Evolutionary conservation across 2,329 filamentous ascomycete genomes (phyloP), one percentile per base, ranked within the genome.

Genomic region (Calonectria pauciramosa): DNA sequence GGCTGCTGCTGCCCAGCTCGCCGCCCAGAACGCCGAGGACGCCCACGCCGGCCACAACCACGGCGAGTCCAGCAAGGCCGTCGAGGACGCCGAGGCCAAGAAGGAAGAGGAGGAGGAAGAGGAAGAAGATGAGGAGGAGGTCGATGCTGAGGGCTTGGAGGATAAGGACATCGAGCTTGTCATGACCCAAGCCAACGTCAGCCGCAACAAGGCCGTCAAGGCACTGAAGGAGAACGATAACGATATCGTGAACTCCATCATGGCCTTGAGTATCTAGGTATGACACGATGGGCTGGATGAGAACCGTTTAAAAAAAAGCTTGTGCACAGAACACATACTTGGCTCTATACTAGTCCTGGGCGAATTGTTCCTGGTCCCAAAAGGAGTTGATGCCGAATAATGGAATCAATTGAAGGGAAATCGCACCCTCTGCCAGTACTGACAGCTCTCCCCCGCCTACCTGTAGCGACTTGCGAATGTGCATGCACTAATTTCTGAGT

Each of bases 191-290:
- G 97, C 97, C 82, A 97, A 91, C 84, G 97, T 99, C 83, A 98
- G 95, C 82, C 93, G 97, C 87, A 98, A 98, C 90, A 99, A 99
- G 93, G 97, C 97, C 76, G 93, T 99, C 90, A 99, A 99, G 90
- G 97, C 97, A 72, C 91, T 99, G 85, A 96, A 96, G 91, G 97
- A 99, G 91, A 99, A 99, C 86, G 96, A 99, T 89, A 98, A 99
- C 85, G 97, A 99, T 86, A 99, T 99, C 89, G 97, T 99, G 91
- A 99, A 99, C 92, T 98, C 97, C 83, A 99, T 99, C 90, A 99
- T 99, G 97, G 96, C 96, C 82, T 90, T 99, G 86, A 96, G 94
- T 90, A 93, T 95, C 91, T 96, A 90, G 86, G 70, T 72, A 76
- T 76, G 54, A 77, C 56, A 71, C 69, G 71, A 73, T 71, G 78